Conservation (phyloP, 73 alveolate species). For the Paramecium biaurelia region DNA sequence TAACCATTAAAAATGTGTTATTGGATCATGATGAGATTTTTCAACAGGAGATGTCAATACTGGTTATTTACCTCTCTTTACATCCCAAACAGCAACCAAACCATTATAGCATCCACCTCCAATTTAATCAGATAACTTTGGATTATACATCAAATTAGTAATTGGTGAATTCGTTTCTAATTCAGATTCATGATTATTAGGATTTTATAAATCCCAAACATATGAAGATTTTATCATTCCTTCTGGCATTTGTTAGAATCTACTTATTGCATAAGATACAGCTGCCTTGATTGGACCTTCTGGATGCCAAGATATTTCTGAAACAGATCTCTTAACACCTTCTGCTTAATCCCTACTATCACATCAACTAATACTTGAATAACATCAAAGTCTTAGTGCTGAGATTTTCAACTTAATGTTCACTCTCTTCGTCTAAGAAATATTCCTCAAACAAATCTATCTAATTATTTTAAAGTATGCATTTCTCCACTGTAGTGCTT, state of each 20-base stretch:
- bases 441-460: conserved; percentile 98
- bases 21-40: conserved; percentile 95
- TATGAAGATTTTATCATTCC: conserved; percentile 75
- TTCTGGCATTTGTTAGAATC: conserved; percentile 86
- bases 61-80: conserved; percentile 82
- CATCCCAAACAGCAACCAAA: conserved; percentile 90
- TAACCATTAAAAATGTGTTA: conserved; percentile 93
- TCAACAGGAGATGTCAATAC: conserved; percentile 86
- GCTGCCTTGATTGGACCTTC: conserved; percentile 85
- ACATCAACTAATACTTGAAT: conserved; percentile 87
- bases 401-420: conserved; percentile 89
- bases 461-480: conserved; percentile 92
- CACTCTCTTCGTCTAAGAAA: conserved; percentile 90
- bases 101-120: conserved; percentile 97
- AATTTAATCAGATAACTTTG: conserved; percentile 85
- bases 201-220: conserved; percentile 90
- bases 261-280: conserved; percentile 80
- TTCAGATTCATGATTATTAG: conserved; percentile 88
- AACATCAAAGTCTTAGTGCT: conserved; percentile 95
- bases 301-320: conserved; percentile 97
- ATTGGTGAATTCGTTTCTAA: conserved; percentile 86
- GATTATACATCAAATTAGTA: conserved; percentile 88
- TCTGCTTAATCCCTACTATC: conserved; percentile 50
- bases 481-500: conserved; percentile 79
- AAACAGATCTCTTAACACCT: conserved; percentile 86